Evolutionary conservation across 495 filamentous ascomycete genomes (phyloP), one percentile per base, ranked within the genome.

Genomic region (Eremomyces bilateralis): DNA sequence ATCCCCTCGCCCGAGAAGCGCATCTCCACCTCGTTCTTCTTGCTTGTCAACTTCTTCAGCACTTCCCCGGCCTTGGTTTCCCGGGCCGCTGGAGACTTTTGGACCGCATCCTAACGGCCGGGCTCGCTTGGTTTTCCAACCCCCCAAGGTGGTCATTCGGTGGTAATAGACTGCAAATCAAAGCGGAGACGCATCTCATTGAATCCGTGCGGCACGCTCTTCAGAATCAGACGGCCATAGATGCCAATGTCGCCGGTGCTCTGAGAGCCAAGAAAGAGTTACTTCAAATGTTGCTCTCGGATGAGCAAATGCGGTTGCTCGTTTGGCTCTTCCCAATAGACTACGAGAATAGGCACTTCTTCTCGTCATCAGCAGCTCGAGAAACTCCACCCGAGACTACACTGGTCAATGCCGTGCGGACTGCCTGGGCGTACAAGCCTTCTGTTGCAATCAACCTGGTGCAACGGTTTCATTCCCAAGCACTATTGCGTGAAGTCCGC

Each of bases 81-180:
- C 48, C 57, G 16, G 62, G 69, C 18, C 67, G 70, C 35, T 81
- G 75, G 70, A 67, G 73, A 27, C 55, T 94, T 29, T 94, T 94
- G 48, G 84, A 94, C 46, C 67, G 74, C 37, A 74, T 91, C 32
- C 51, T 99, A 11, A 81, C 80, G 17, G 81, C 80, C 16, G 81
- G 66, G 24, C 58, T 99, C 4, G 69, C 65, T 35, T 95, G 90
- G 90, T 99, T 95, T 51, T 69, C 63, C 25, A 65, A 71, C 40
- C 58, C 77, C 12, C 80, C 90, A 21, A 54, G 66, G 41, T 99
- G 88, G 88, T 90, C 84, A 2, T 95, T 90, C 51, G 90, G 90
- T 28, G 83, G 85, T 38, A 94, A 94, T 49, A 64, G 78, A 31
- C 59, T 94, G 4, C 88, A 95, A 48, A 63, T 95, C 20, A 95